Percentiles rank a stretch among this genome's conserved stretches.
These are phyloP conservation scores for Kluyveromyces starmeri DNA, from an alignment of 805 yeast genomes.

Conservation along the genomic window DNA sequence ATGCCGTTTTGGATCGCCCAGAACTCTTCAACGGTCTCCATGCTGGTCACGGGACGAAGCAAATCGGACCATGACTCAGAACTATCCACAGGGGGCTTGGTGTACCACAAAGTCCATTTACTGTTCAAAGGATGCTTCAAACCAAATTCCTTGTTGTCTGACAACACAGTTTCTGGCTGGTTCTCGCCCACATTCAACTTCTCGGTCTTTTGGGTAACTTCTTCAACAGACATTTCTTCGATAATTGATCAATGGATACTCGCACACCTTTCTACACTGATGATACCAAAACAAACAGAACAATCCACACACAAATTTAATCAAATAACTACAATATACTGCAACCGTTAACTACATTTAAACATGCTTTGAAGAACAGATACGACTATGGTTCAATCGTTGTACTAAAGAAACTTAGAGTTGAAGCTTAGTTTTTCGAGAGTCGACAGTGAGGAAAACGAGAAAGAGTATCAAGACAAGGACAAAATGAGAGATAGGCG, in stretches of 20 bases:
- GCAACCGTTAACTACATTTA: too few species aligned
- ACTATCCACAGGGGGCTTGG: slow-evolving; percentile 77
- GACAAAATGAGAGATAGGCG: too few species aligned
- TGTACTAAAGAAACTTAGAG: too few species aligned
- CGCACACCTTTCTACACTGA: too few species aligned
- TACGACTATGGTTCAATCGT: too few species aligned
- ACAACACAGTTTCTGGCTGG: slow-evolving; percentile 25
- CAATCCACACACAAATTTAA: too few species aligned
- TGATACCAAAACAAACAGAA: neutral
- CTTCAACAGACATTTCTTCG: slow-evolving; percentile 33
- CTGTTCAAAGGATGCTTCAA: slow-evolving; percentile 74
- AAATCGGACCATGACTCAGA: slow-evolving; percentile 87
- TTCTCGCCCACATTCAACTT: slow-evolving; percentile 19
- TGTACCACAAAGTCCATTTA: slow-evolving; percentile 96
- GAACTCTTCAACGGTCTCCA: slow-evolving; percentile 93
- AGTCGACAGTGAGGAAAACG: too few species aligned
- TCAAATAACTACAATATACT: too few species aligned
- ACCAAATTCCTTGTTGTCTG: slow-evolving; percentile 25
- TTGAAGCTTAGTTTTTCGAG: too few species aligned
- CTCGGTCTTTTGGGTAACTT: slow-evolving; percentile 27
- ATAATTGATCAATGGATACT: too few species aligned
- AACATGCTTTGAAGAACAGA: too few species aligned
- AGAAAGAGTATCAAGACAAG: too few species aligned
- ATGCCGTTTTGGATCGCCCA: slow-evolving; percentile 96
- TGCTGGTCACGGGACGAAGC: slow-evolving; percentile 85